A percentile compares a stretch with the other conserved stretches of the same genome.
Conservation (phyloP, 345 rosid genomes). For the Lepidium africanum region DNA sequence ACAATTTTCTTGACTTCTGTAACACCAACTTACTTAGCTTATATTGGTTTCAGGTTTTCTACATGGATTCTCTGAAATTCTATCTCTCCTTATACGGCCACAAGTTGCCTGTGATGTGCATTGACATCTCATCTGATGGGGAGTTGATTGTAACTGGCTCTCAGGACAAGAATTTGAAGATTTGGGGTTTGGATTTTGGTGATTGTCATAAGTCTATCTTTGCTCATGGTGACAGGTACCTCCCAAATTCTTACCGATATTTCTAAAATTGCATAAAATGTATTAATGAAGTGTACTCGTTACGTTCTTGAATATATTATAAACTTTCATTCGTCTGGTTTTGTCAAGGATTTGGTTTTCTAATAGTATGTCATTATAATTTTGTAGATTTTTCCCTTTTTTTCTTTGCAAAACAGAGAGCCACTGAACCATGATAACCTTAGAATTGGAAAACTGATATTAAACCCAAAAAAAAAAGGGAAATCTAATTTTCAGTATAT, state of each 20-base stretch:
- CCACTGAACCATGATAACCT: background rate
- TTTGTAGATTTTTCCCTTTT: background rate
- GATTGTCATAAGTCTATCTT: conserved; percentile 95
- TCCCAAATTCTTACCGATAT: background rate
- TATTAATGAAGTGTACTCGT: background rate
- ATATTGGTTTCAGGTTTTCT: conserved; percentile 59
- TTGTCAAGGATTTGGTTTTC: background rate
- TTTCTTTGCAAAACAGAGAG: background rate
- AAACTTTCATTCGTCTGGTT: background rate
- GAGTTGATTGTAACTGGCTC: conserved; percentile 91
- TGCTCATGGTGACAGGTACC: conserved; percentile 89
- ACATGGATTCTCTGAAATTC: conserved; percentile 85
- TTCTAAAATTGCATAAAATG: conserved; percentile 1
- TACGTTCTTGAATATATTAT: background rate
- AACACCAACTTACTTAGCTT: background rate
- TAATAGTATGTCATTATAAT: background rate
- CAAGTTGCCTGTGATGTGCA: conserved; percentile 83
- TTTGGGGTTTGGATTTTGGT: conserved; percentile 99
- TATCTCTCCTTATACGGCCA: conserved; percentile 85
- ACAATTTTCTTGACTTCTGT: background rate
- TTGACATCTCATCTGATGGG: conserved; percentile 98
- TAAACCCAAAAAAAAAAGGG: too few species aligned
- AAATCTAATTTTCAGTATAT: too few species aligned
- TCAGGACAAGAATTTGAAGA: conserved; percentile 88
- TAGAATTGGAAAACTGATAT: background rate